A percentile compares a stretch with the other conserved stretches of the same genome.
These are phyloP conservation scores for Phytophthora pinifolia DNA, from an alignment of 352 stramenopile genomes.

Conservation along the genomic window DNA sequence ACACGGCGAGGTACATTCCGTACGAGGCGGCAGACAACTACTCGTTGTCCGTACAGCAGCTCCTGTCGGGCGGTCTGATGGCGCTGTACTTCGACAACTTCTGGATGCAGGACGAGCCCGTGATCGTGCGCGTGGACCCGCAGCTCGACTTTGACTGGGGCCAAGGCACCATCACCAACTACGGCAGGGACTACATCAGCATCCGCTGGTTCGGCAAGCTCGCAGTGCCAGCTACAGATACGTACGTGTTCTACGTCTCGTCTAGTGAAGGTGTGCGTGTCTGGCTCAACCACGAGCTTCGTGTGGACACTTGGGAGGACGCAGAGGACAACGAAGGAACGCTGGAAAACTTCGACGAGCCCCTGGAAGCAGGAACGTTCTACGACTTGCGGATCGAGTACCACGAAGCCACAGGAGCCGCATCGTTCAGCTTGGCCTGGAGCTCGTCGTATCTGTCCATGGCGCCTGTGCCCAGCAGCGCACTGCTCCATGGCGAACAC, in stretches of 20 bases:
- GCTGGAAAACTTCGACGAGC: constrained; percentile 65
- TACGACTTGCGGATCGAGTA: constrained; percentile 97
- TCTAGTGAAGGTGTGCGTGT: constrained; percentile 93
- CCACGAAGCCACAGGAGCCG: constrained; percentile 91
- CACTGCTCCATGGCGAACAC: constrained; percentile 89
- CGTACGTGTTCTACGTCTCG: constrained; percentile 92
- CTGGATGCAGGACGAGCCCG: constrained; percentile 92
- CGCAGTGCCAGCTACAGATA: constrained; percentile 65
- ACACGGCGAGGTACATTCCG: constrained; percentile 91
- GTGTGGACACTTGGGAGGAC: constrained; percentile 91
- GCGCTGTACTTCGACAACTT: constrained; percentile 96
- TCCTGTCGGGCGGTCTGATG: constrained; percentile 88
- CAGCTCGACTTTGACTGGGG: constrained; percentile 90
- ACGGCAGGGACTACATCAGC: constrained; percentile 95
- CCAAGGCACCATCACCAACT: constrained; percentile 90
- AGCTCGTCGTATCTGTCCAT: constrained; percentile 90
- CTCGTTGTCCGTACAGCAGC: constrained; percentile 89
- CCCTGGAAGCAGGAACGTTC: constrained; percentile 68
- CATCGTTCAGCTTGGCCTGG: constrained; percentile 89
- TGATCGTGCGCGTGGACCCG: constrained; percentile 86
- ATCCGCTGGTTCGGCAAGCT: constrained; percentile 96
- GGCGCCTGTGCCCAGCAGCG: constrained; percentile 74
- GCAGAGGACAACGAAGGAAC: constrained; percentile 44
- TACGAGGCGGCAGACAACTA: constrained; percentile 64
- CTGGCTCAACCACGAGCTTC: constrained; percentile 92